These are phyloP conservation scores for Candida boleticola DNA, from an alignment of 805 yeast genomes.

Conservation along the genomic window DNA sequence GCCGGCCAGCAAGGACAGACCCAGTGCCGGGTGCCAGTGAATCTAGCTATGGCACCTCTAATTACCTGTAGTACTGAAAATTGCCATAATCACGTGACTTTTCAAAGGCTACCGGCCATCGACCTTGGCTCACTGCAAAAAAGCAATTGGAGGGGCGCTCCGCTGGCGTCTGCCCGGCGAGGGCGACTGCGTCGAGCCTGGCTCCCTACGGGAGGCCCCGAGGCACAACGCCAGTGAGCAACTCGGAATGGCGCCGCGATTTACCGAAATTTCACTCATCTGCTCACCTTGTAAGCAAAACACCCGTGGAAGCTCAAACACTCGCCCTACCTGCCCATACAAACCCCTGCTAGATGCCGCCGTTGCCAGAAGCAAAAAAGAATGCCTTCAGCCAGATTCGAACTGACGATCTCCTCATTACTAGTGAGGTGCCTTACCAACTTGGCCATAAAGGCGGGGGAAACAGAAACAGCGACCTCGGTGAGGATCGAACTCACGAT, in stretches of 20 bases:
- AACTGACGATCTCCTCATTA: conserved; percentile 37
- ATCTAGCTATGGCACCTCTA: not conserved
- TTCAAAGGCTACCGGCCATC: too few relatives aligned
- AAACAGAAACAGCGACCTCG: conserved; percentile 23
- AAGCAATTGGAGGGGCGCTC: too few relatives aligned
- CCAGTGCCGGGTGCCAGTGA: not conserved
- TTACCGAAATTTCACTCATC: not conserved
- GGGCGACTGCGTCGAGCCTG: too few relatives aligned
- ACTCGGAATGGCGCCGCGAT: too few relatives aligned
- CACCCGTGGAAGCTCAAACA: not conserved
- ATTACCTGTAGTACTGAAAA: not conserved
- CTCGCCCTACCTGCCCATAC: not conserved
- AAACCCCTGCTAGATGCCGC: not conserved
- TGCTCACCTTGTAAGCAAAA: not conserved
- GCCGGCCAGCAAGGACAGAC: not conserved
- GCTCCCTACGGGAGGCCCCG: too few relatives aligned
- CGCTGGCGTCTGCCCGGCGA: too few relatives aligned
- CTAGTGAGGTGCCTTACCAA: conserved; percentile 37
- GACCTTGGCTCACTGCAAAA: too few relatives aligned
- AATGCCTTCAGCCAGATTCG: conserved; percentile 28
- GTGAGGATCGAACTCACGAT: conserved; percentile 39
- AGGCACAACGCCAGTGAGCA: not conserved
- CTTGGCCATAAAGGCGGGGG: conserved; percentile 26
- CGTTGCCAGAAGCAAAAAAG: conserved; percentile 7
- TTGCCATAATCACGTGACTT: not conserved